Conservation (phyloP, 495 filamentous ascomycete genomes). For the Penicillium soppii region DNA sequence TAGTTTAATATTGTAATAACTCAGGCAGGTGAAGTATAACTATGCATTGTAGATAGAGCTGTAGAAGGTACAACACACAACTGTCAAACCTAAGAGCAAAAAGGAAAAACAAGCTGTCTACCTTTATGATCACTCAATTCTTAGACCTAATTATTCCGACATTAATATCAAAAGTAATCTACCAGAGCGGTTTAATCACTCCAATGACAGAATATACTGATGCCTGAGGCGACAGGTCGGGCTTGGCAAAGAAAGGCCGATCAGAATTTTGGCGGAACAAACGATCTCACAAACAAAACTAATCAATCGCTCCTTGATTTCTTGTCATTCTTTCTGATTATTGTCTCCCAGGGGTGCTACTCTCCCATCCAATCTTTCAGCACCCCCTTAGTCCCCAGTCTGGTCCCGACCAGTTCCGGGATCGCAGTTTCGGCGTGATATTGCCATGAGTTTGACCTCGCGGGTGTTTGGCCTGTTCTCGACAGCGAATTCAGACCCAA, state of each 20-base stretch:
- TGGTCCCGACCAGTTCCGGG: slow-evolving; percentile 35
- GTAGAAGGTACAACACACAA: no score
- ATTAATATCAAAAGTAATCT: no score
- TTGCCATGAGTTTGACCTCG: slow-evolving; percentile 50
- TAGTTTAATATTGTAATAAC: no score
- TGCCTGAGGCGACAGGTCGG: slow-evolving; percentile 32
- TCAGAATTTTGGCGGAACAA: slow-evolving; percentile 36
- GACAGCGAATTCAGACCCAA: slow-evolving; percentile 32
- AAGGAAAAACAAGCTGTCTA: no score
- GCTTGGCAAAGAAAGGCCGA: slow-evolving; percentile 35
- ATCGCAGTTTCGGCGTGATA: slow-evolving; percentile 28
- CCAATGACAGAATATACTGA: slow-evolving; percentile 11
- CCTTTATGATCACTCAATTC: no score
- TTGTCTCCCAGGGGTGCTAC: slow-evolving; percentile 16
- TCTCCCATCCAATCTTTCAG: slow-evolving; percentile 13
- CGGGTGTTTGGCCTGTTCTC: slow-evolving; percentile 45
- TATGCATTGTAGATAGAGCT: no score
- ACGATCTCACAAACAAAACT: slow-evolving; percentile 7
- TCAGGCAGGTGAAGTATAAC: no score
- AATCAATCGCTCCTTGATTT: slow-evolving; percentile 15
- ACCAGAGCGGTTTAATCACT: no score
- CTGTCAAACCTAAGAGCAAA: no score
- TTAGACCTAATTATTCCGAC: no score
- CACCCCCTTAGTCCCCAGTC: slow-evolving; percentile 16
- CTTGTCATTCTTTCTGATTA: slow-evolving; percentile 23